Conservation (phyloP, 805 yeast species). For the Candida chauliodis region DNA sequence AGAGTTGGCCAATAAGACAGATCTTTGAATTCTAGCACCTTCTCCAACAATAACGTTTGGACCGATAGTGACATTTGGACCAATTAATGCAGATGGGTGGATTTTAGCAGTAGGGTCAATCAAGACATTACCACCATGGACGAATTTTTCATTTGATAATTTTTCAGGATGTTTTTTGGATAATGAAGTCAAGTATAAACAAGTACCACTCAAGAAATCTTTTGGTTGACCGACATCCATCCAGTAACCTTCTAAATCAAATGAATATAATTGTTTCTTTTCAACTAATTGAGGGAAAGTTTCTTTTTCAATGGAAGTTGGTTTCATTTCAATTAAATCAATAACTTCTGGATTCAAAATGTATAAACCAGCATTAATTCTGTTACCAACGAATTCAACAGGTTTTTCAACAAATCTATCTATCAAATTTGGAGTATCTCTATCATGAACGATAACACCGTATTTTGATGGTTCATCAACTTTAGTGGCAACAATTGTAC, state of each 20-base stretch:
- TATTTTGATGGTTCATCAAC: slow-evolving; percentile 99
- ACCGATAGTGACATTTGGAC: slow-evolving; percentile 97
- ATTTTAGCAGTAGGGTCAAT: slow-evolving; percentile 94
- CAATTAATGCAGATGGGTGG: slow-evolving; percentile 89
- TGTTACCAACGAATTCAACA: slow-evolving; percentile 98
- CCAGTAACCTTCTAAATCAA: slow-evolving; percentile 99
- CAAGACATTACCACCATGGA: slow-evolving; percentile 88
- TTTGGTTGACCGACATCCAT: slow-evolving; percentile 99
- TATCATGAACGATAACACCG: slow-evolving; percentile 98
- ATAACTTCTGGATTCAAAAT: slow-evolving; percentile 96
- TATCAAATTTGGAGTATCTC: slow-evolving; percentile 89
- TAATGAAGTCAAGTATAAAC: slow-evolving; percentile 82
- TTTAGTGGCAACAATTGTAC: slow-evolving; percentile 98
- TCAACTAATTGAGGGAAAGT: slow-evolving; percentile 96
- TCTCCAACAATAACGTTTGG: slow-evolving; percentile 95
- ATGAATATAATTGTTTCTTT: slow-evolving; percentile 83
- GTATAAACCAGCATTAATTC: slow-evolving; percentile 99
- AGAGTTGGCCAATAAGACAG: slow-evolving; percentile 89
- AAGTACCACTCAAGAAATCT: slow-evolving; percentile 96
- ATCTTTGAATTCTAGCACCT: slow-evolving; percentile 97
- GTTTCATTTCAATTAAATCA: slow-evolving; percentile 94
- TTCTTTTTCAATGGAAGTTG: slow-evolving; percentile 99
- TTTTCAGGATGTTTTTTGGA: slow-evolving; percentile 72
- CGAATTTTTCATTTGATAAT: slow-evolving; percentile 66
- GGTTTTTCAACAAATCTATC: slow-evolving; percentile 99